Percentiles rank a stretch among this genome's conserved stretches.
These are phyloP conservation scores for Tremellales sp. DNA, from an alignment of 1,284 basidiomycete species.

Conservation along the genomic window DNA sequence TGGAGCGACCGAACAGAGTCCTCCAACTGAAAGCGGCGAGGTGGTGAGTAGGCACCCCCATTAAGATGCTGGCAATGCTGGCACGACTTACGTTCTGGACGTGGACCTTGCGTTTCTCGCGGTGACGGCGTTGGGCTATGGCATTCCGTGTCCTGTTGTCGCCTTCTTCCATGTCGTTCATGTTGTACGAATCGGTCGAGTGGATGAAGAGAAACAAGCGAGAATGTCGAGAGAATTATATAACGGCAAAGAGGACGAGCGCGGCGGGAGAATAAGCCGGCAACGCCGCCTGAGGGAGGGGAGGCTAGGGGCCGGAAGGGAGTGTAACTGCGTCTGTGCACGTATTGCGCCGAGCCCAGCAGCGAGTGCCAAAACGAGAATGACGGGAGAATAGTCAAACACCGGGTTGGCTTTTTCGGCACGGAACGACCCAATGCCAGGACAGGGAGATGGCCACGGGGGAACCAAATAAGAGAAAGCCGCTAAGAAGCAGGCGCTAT, in stretches of 20 bases:
- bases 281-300: neutral
- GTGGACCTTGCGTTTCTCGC: constrained; percentile 88
- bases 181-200: neutral
- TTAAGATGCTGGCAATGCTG: neutral
- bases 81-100: constrained; percentile 67
- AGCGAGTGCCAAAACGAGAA: neutral
- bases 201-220: no score
- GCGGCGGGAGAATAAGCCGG: neutral
- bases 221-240: no score
- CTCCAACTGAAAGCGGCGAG: constrained; percentile 29
- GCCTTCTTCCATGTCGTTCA: constrained; percentile 28
- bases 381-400: no score
- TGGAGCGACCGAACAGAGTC: constrained; percentile 37
- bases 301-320: neutral
- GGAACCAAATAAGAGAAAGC: no score
- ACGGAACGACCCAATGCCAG: no score
- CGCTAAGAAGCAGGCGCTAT: no score
- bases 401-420: no score
- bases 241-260: neutral
- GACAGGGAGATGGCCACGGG: no score
- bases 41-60: neutral
- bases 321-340: neutral
- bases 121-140: constrained; percentile 82
- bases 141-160: constrained; percentile 61
- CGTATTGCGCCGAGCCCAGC: neutral